Conservation (phyloP, 1,139 yeast species). For the Yarrowia galli region DNA sequence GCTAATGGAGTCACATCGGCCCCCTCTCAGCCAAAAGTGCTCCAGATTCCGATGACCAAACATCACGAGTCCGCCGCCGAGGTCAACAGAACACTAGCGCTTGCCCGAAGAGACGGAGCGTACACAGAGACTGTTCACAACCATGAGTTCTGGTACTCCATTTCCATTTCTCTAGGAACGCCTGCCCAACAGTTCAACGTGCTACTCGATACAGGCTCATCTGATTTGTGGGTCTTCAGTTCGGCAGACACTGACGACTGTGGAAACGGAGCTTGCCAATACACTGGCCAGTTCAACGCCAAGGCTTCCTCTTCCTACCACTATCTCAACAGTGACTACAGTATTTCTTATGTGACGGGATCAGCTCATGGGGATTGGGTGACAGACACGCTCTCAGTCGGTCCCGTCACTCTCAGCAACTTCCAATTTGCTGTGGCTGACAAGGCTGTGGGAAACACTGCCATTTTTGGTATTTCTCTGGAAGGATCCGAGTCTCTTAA, state of each 20-base stretch:
- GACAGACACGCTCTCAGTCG: constrained; percentile 54
- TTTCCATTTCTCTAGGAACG: constrained; percentile 43
- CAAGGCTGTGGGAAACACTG: constrained; percentile 55
- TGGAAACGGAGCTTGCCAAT: not conserved
- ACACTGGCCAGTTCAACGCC: constrained; percentile 44
- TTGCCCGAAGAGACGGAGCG: constrained; percentile 1
- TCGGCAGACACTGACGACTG: not conserved
- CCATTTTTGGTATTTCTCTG: constrained; percentile 63
- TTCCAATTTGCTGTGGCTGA: constrained; percentile 59
- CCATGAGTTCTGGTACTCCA: constrained; percentile 35
- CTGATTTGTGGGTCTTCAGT: constrained; percentile 67
- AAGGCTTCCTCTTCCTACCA: constrained; percentile 44
- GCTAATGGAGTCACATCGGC: not conserved
- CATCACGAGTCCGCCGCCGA: constrained; percentile 5
- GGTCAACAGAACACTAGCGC: not conserved
- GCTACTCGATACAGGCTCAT: constrained; percentile 69
- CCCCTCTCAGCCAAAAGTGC: not conserved
- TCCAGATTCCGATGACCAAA: not conserved
- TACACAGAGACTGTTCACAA: not conserved
- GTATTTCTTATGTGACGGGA: constrained; percentile 46
- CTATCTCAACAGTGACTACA: constrained; percentile 42
- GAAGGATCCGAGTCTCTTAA: constrained; percentile 52
- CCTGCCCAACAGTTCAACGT: constrained; percentile 45
- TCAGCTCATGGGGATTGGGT: constrained; percentile 58
- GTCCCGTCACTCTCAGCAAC: constrained; percentile 51